Conservation (phyloP, 1,284 basidiomycete species). For the Anthracocystis setariae region DNA sequence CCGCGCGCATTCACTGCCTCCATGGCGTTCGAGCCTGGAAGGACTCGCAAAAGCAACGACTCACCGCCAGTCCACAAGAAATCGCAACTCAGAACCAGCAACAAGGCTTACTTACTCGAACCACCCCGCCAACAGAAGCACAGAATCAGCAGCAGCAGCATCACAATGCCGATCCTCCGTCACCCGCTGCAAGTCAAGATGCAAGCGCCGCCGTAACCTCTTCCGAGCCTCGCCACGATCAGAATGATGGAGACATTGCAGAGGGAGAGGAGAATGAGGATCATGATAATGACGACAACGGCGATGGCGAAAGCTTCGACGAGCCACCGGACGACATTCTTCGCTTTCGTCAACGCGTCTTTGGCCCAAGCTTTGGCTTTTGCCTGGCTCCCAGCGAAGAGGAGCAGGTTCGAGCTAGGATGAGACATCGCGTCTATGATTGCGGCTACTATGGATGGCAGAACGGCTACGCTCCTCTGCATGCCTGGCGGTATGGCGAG, state of each 20-base stretch:
- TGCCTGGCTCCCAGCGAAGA: constrained; percentile 39
- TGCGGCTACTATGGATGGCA: constrained; percentile 39
- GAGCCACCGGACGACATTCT: constrained; percentile 37
- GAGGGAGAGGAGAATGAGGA: constrained; percentile 4
- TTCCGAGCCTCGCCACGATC: too few relatives aligned
- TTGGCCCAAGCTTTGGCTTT: constrained; percentile 46
- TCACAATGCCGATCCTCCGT: background rate
- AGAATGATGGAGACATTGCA: background rate
- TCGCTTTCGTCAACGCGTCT: constrained; percentile 23
- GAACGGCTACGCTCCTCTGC: constrained; percentile 41
- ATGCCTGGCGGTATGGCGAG: constrained; percentile 27
- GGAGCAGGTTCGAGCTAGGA: constrained; percentile 34
- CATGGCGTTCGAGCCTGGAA: constrained; percentile 47
- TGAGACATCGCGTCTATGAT: constrained; percentile 46
- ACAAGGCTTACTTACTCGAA: constrained; percentile 16
- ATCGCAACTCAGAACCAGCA: constrained; percentile 27
- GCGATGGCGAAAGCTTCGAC: constrained; percentile 31
- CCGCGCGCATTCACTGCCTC: constrained; percentile 43
- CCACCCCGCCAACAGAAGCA: constrained; percentile 14
- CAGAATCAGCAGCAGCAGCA: background rate
- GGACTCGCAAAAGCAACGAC: constrained; percentile 35
- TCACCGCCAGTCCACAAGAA: constrained; percentile 41
- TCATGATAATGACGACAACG: constrained; percentile 6
- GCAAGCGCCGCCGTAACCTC: background rate
- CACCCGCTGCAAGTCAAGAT: background rate